phyloP scores from a whole-genome alignment of 495 filamentous ascomycete species.

The Xylaria venustula region DNA sequence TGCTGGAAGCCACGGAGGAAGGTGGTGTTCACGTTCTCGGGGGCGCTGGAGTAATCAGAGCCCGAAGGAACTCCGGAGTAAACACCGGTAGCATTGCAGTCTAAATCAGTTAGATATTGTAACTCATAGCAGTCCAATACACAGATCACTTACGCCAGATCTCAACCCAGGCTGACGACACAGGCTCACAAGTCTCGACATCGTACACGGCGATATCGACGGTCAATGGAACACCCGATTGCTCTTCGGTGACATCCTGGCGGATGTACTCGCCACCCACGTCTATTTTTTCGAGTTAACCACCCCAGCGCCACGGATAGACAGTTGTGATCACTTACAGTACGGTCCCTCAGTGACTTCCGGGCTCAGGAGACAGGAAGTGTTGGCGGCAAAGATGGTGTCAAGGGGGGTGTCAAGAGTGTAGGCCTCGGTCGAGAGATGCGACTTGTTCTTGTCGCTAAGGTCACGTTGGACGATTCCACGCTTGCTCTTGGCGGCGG shows the following conservation, averaged over 20 bases:
- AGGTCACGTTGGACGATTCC: slow-evolving; percentile 16
- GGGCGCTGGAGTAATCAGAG: slow-evolving; percentile 37
- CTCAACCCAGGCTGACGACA: slow-evolving; percentile 57
- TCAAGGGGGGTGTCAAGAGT: slow-evolving; percentile 41
- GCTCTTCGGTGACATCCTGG: slow-evolving; percentile 52
- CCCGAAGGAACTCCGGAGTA: slow-evolving; percentile 57
- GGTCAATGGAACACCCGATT: slow-evolving; percentile 55
- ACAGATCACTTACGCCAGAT: slow-evolving; percentile 44
- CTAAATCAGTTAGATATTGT: background rate
- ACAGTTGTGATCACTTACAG: slow-evolving; percentile 30
- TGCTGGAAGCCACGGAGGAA: slow-evolving; percentile 52
- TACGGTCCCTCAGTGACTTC: slow-evolving; percentile 58
- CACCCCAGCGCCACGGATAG: background rate
- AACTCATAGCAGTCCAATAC: background rate
- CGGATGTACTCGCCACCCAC: slow-evolving; percentile 45
- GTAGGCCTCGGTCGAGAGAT: slow-evolving; percentile 36
- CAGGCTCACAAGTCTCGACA: slow-evolving; percentile 55
- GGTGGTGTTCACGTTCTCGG: slow-evolving; percentile 46
- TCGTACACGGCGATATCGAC: slow-evolving; percentile 63
- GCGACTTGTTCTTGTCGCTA: slow-evolving; percentile 8
- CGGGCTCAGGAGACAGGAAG: slow-evolving; percentile 53
- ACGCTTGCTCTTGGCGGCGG: slow-evolving; percentile 3
- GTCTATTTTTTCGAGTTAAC: background rate
- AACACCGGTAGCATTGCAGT: slow-evolving; percentile 46
- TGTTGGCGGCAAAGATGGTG: slow-evolving; percentile 50